Evolutionary conservation across 2,329 filamentous ascomycete species (phyloP).

Genomic region (Leptoxyphium fumago): DNA sequence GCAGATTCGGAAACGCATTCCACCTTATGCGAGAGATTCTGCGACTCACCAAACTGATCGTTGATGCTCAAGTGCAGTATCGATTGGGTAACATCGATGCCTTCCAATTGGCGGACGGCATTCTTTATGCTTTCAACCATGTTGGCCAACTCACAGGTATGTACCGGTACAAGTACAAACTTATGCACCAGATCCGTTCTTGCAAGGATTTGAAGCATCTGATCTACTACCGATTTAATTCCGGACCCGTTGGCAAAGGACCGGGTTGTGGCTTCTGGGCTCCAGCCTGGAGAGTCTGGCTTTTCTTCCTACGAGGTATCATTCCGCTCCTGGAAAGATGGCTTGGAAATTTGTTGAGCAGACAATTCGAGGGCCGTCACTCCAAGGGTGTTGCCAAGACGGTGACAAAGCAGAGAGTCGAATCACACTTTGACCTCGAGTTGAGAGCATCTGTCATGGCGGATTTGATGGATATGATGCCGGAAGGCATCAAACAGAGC

Average conservation of each 20-base stretch:
- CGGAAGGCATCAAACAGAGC: conserved; percentile 97
- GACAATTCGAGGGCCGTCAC: conserved; percentile 95
- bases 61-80: conserved; percentile 97
- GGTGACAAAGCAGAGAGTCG: conserved; percentile 95
- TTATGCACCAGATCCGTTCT: conserved; percentile 98
- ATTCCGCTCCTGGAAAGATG: conserved; percentile 92
- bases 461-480: conserved; percentile 99
- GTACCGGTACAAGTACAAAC: conserved; percentile 99
- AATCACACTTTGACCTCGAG: conserved; percentile 96
- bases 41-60: conserved; percentile 89
- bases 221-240: conserved; percentile 98
- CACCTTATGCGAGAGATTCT: conserved; percentile 97
- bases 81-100: conserved; percentile 95
- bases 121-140: conserved; percentile 98
- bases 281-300: conserved; percentile 94
- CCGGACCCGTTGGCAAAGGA: conserved; percentile 88
- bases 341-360: conserved; percentile 90
- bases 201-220: conserved; percentile 99
- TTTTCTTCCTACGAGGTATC: conserved; percentile 98
- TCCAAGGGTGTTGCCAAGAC: conserved; percentile 99
- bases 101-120: conserved; percentile 95
- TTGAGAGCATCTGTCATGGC: conserved; percentile 97
- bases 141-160: conserved; percentile 96
- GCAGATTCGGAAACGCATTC: conserved; percentile 96
- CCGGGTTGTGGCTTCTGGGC: conserved; percentile 99